Evolutionary conservation across 192 early-diverging fungal genomes (phyloP).

Genomic region (Backusella psychrophila): DNA sequence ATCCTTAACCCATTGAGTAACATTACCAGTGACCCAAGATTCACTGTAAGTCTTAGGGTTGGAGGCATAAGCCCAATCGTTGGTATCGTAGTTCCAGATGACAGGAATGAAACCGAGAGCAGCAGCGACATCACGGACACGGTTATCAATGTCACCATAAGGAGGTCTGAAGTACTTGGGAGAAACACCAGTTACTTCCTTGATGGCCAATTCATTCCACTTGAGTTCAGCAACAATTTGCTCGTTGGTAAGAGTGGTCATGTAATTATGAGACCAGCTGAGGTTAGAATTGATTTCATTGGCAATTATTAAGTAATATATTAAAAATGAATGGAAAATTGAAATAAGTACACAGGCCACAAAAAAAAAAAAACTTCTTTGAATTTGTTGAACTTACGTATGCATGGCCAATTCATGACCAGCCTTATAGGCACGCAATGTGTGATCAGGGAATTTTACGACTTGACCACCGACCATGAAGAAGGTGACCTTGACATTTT

Average conservation of each 20-base stretch:
- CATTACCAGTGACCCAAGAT: slow-evolving; percentile 21
- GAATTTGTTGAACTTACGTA: slow-evolving; percentile 29
- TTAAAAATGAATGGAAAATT: too few species aligned
- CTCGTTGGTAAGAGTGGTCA: slow-evolving; percentile 58
- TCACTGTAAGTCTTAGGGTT: neutral
- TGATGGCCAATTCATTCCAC: slow-evolving; percentile 52
- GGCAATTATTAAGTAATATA: neutral
- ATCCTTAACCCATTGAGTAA: slow-evolving; percentile 31
- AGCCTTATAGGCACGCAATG: slow-evolving; percentile 30
- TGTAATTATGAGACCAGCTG: slow-evolving; percentile 51
- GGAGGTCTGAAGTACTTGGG: slow-evolving; percentile 65
- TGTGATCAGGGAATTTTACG: slow-evolving; percentile 43
- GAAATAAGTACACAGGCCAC: too few species aligned
- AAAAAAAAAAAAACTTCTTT: too few species aligned
- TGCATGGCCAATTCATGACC: slow-evolving; percentile 51
- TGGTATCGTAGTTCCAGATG: slow-evolving; percentile 51
- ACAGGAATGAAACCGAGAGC: slow-evolving; percentile 52
- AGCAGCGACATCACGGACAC: slow-evolving; percentile 51
- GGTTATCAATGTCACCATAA: slow-evolving; percentile 67
- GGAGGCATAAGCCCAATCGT: slow-evolving; percentile 43
- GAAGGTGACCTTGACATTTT: slow-evolving; percentile 41
- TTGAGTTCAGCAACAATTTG: slow-evolving; percentile 61
- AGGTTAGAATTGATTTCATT: neutral
- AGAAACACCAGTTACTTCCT: slow-evolving; percentile 47
- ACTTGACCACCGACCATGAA: slow-evolving; percentile 52